Evolutionary conservation across 148 eudicot species (phyloP).

Genomic region (Chenopodium quinoa): DNA sequence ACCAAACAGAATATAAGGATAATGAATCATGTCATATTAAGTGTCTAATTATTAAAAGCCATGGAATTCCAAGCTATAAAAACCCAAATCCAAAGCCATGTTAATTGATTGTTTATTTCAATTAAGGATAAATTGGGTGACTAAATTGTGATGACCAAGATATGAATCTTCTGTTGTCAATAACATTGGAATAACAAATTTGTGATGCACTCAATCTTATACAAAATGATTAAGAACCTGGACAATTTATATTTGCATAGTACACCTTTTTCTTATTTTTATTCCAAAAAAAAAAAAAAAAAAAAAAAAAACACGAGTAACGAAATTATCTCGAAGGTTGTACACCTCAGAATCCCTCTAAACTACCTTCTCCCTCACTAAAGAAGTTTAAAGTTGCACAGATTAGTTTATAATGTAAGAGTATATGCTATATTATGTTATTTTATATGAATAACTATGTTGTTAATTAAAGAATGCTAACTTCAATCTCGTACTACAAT

Average conservation of each 20-base stretch:
- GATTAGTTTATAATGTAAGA: not conserved
- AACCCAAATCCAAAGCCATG: too few species aligned
- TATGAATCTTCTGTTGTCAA: not conserved
- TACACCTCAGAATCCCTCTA: not conserved
- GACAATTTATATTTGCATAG: not conserved
- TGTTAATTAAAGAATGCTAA: not conserved
- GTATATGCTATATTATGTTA: not conserved
- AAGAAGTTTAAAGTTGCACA: not conserved
- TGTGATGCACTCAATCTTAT: not conserved
- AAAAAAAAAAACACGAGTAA: not conserved
- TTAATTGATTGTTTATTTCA: too few species aligned
- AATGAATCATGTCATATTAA: too few species aligned
- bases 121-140: too few species aligned
- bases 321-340: not conserved
- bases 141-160: not conserved
- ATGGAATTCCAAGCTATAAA: too few species aligned
- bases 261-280: not conserved
- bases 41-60: too few species aligned
- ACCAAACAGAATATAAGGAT: too few species aligned
- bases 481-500: slow-evolving; percentile 1
- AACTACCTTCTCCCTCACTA: not conserved
- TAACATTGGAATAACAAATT: not conserved
- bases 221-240: not conserved
- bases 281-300: not conserved
- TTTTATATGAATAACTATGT: not conserved